Percentiles rank a stretch among this genome's conserved stretches.
phyloP scores from a whole-genome alignment of 305 asterid genomes.

The Vinca major region DNA sequence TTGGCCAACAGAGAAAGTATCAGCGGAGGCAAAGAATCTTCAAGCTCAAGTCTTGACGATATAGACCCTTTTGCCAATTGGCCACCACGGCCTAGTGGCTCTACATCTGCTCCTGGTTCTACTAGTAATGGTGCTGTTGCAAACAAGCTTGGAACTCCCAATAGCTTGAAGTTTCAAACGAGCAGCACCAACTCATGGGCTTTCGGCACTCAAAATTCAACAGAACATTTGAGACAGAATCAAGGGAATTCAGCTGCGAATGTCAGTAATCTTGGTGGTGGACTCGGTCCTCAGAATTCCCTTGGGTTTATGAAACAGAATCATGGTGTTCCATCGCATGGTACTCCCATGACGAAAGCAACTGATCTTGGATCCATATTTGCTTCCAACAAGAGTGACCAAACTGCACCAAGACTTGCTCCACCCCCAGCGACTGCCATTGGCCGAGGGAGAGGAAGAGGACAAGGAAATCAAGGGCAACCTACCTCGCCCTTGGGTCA shows the following conservation, averaged over 20 bases:
- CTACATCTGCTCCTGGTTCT: slow-evolving; percentile 36
- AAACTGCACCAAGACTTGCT: slow-evolving; percentile 72
- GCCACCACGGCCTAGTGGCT: slow-evolving; percentile 68
- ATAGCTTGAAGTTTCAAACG: slow-evolving; percentile 44
- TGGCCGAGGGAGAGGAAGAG: slow-evolving; percentile 83
- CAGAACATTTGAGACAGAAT: slow-evolving; percentile 35
- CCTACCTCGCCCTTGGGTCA: slow-evolving; percentile 27
- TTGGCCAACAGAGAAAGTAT: slow-evolving; percentile 27
- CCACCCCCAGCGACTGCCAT: slow-evolving; percentile 84
- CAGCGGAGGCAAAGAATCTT: slow-evolving; percentile 36
- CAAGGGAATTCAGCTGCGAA: slow-evolving; percentile 40
- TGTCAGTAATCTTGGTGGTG: slow-evolving; percentile 27
- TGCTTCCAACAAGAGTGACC: slow-evolving; percentile 59
- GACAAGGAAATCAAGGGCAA: slow-evolving; percentile 67
- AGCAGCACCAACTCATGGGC: slow-evolving; percentile 45
- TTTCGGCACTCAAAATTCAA: slow-evolving; percentile 28
- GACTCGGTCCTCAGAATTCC: slow-evolving; percentile 35
- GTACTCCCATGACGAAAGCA: slow-evolving; percentile 38
- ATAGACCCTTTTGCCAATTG: slow-evolving; percentile 91
- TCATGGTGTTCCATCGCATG: slow-evolving; percentile 28
- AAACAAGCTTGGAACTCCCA: slow-evolving; percentile 29
- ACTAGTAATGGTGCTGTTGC: slow-evolving; percentile 35
- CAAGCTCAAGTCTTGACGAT: slow-evolving; percentile 49
- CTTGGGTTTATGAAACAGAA: slow-evolving; percentile 59
- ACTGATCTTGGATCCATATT: slow-evolving; percentile 70